phyloP scores from a whole-genome alignment of 1,284 basidiomycete genomes.

The Leccinum variabile region DNA sequence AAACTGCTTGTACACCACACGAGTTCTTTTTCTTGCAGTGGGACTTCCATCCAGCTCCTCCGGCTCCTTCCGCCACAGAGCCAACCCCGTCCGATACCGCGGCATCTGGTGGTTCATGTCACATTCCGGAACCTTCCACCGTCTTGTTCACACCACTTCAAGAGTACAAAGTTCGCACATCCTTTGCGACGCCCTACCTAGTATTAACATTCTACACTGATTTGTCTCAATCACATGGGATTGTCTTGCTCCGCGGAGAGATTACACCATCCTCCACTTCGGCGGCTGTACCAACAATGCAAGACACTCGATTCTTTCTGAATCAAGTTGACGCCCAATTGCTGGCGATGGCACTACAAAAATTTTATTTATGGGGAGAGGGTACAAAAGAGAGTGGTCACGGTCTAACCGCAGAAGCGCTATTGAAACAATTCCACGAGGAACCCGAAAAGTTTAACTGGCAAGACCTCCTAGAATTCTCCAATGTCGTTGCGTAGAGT shows the following conservation, averaged over 20 bases:
- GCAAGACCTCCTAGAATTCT: slow-evolving; percentile 63
- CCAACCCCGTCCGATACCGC: slow-evolving; percentile 44
- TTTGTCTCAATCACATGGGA: slow-evolving; percentile 73
- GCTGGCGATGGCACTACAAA: slow-evolving; percentile 75
- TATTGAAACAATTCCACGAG: slow-evolving; percentile 74
- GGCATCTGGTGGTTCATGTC: slow-evolving; percentile 23
- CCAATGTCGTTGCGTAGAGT: slow-evolving; percentile 29
- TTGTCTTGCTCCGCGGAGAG: slow-evolving; percentile 91
- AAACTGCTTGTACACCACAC: slow-evolving; percentile 44
- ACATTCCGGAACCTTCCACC: slow-evolving; percentile 59
- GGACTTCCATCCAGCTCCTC: slow-evolving; percentile 71
- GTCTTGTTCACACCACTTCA: slow-evolving; percentile 92
- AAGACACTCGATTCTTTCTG: slow-evolving; percentile 54
- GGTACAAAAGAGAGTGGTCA: slow-evolving; percentile 25
- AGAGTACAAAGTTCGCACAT: slow-evolving; percentile 88
- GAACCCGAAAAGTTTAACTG: slow-evolving; percentile 71
- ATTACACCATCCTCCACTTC: slow-evolving; percentile 71
- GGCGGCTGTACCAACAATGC: slow-evolving; percentile 23
- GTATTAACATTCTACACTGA: slow-evolving; percentile 94
- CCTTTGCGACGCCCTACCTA: slow-evolving; percentile 90
- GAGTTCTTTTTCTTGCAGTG: slow-evolving; percentile 92
- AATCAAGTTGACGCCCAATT: slow-evolving; percentile 80
- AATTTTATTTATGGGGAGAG: slow-evolving; percentile 76
- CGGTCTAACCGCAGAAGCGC: slow-evolving; percentile 38
- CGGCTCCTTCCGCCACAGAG: slow-evolving; percentile 41